phyloP scores from a whole-genome alignment of 2,329 filamentous ascomycete genomes.

The Sporothrix variecibatus region DNA sequence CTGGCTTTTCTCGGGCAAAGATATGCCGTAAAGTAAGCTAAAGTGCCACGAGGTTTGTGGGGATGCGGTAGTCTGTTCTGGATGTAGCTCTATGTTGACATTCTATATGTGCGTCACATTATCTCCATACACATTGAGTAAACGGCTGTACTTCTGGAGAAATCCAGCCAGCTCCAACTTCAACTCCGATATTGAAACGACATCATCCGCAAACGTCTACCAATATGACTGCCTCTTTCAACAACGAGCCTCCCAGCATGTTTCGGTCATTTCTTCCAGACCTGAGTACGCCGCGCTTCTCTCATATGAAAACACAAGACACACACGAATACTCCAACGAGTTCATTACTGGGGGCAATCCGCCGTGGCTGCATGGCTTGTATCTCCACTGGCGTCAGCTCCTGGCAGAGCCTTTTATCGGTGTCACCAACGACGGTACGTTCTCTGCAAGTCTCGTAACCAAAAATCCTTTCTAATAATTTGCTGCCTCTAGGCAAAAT shows the following conservation, averaged over 20 bases:
- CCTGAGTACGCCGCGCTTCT: constrained; percentile 63
- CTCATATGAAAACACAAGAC: constrained; percentile 62
- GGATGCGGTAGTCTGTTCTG: not conserved
- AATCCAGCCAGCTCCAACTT: too few species aligned
- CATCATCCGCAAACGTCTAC: too few species aligned
- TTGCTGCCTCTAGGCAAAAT: constrained; percentile 35
- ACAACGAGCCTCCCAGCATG: not conserved
- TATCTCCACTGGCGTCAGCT: constrained; percentile 61
- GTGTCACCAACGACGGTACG: constrained; percentile 62
- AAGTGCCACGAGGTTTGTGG: too few species aligned
- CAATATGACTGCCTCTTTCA: too few species aligned
- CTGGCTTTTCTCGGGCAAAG: not conserved
- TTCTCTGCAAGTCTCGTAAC: too few species aligned
- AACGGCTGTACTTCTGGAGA: not conserved
- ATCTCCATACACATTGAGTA: not conserved
- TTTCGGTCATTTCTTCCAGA: constrained; percentile 62
- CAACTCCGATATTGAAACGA: too few species aligned
- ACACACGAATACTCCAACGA: constrained; percentile 62
- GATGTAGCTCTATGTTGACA: not conserved
- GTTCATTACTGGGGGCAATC: constrained; percentile 59
- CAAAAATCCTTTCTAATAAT: too few species aligned
- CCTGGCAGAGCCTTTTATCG: constrained; percentile 67
- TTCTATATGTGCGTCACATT: not conserved
- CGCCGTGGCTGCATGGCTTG: constrained; percentile 67
- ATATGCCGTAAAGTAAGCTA: not conserved